Base-by-base conservation (phyloP, 768 basidiomycete genomes). In the Hydnum rufescens region DNA sequence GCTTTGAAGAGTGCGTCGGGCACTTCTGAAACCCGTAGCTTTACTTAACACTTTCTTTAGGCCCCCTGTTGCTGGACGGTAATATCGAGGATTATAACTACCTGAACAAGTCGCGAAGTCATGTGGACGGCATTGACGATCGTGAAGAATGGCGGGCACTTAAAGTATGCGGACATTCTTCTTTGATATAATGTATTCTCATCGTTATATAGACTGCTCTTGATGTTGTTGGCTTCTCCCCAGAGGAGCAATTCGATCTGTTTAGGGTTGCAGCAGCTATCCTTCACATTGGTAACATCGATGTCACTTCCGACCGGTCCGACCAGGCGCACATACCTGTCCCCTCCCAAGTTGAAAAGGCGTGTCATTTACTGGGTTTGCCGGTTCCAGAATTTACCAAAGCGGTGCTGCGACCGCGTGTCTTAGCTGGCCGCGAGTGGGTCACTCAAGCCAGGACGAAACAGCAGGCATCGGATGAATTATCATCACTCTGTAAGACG, bases 111-210 rank as follows among this genome's bases (percentile, higher is more conserved):
- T 89, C 87, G 47, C 68, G 89, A 60, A 68, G 80, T 53, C 81
- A 92, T 60, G 81, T 99, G n/a, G 93, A 97, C 58, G 95, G 93
- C 0, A 82, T 97, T 23, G 80, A 96, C 60, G 95, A 97, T 65
- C 68, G 66, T 46, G 78, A 85, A 55, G 95, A 97, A 61, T 99
- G 90, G 90, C 68, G 71, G 46, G 64, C 73, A 3, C 68, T 99
- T 22, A 77, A 76, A 68, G 88, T 86, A 58, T 60, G 69, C 54
- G 8, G 8, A 29, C n/a, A 30, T 23, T 5, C 47, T 3, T 44
- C 32, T 34, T 4, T 51, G 18, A 6, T 34, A 1, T 6, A 28
- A 3, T 36, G 23, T n/a, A 50, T 60, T 34, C 52, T 56, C 44
- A 49, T 43, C 30, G 26, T 6, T 26, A 26, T 47, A 4, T 56